Evolutionary conservation across 2,329 filamentous ascomycete genomes (phyloP).

Genomic region (Talaromyces sp.): DNA sequence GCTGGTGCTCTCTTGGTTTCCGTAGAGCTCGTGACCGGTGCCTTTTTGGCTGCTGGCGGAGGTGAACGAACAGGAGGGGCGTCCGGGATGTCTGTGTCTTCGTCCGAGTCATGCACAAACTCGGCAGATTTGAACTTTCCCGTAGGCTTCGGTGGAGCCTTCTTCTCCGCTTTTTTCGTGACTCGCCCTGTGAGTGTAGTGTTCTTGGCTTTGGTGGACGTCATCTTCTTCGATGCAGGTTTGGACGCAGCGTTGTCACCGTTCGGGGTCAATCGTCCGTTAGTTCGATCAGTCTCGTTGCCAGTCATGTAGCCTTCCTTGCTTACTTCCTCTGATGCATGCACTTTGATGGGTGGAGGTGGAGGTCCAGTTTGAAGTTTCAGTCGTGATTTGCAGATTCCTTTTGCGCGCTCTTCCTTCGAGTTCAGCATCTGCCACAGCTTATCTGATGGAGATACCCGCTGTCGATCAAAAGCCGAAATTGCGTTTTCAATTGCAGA

Average conservation of each 20-base stretch:
- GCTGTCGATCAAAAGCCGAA: conserved; percentile 58
- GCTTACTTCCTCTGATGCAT: conserved; percentile 32
- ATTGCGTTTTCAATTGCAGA: conserved; percentile 59
- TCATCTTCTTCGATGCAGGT: conserved; percentile 29
- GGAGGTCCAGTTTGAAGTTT: conserved; percentile 44
- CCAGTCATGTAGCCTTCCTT: conserved; percentile 30
- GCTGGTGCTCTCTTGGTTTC: not conserved
- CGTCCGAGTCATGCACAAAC: conserved; percentile 50
- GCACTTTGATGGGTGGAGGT: conserved; percentile 36
- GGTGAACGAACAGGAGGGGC: conserved; percentile 14
- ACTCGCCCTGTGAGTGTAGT: conserved; percentile 40
- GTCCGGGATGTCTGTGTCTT: conserved; percentile 42
- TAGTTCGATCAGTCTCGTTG: conserved; percentile 34
- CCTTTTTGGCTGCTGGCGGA: conserved; percentile 10
- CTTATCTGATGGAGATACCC: conserved; percentile 55
- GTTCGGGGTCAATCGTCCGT: conserved; percentile 26
- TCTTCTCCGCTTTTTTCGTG: conserved; percentile 43
- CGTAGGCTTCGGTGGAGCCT: conserved; percentile 34
- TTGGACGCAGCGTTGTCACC: conserved; percentile 24
- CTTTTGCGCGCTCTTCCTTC: conserved; percentile 57
- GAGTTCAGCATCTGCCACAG: conserved; percentile 60
- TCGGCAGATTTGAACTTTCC: conserved; percentile 51
- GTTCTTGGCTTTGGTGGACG: conserved; percentile 40
- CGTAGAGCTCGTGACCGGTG: conserved; percentile 16
- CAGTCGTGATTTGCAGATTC: conserved; percentile 56